Conservation (phyloP, 495 filamentous ascomycete species). For the Pyrenula aspistea region DNA sequence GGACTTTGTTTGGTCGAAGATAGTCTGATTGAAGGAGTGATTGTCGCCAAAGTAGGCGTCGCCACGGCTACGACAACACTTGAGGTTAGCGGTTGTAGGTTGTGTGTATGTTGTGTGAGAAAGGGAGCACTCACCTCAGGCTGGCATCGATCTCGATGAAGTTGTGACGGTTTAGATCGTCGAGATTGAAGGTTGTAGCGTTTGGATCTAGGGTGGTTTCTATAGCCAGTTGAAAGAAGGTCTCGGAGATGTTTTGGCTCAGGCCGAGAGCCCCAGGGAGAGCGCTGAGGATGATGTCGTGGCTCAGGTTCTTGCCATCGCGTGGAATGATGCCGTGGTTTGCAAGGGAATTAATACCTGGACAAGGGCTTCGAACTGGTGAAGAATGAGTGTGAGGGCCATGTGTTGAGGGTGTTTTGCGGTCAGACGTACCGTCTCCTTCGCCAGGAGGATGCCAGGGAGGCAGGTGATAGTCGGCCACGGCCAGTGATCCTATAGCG, state of each 20-base stretch:
- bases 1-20: constrained; percentile 30
- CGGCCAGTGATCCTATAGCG: not conserved
- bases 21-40: constrained; percentile 29
- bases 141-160: constrained; percentile 40
- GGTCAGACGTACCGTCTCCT: constrained; percentile 4
- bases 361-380: constrained; percentile 23
- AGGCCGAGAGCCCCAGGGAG: constrained; percentile 32
- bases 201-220: constrained; percentile 36
- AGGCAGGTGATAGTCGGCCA: not conserved
- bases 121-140: constrained; percentile 24
- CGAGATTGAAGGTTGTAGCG: constrained; percentile 34
- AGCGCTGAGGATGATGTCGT: constrained; percentile 13
- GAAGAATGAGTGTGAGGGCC: not conserved
- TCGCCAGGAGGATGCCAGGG: constrained; percentile 3
- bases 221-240: constrained; percentile 29
- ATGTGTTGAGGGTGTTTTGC: not conserved
- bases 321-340: constrained; percentile 46
- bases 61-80: constrained; percentile 17
- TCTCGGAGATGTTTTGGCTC: constrained; percentile 14
- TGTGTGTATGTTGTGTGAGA: constrained; percentile 2
- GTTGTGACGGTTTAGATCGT: constrained; percentile 33
- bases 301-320: constrained; percentile 25
- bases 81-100: not conserved
- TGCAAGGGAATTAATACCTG: constrained; percentile 42
- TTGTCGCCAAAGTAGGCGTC: constrained; percentile 31